Conservation (phyloP, 331 rosid genomes). For the Telfairia occidentalis region DNA sequence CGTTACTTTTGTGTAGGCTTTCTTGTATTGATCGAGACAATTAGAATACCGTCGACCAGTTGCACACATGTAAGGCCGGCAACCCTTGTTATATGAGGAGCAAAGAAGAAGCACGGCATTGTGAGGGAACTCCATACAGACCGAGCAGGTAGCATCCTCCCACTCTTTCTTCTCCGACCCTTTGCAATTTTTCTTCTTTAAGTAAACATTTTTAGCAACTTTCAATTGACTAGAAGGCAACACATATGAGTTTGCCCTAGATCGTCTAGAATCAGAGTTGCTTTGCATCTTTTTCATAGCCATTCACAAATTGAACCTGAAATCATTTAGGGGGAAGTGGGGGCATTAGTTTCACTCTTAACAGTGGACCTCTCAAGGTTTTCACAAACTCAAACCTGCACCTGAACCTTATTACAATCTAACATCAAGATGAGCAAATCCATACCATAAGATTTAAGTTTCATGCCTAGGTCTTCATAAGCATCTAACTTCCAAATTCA, state of each 20-base stretch:
- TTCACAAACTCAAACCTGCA: background rate
- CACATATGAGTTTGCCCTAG: conserved; percentile 24
- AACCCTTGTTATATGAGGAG: conserved; percentile 90
- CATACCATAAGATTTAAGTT: background rate
- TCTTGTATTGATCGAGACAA: conserved; percentile 91
- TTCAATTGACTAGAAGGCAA: conserved; percentile 31
- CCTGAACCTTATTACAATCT: background rate
- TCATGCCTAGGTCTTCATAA: background rate
- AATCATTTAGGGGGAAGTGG: conserved; percentile 2
- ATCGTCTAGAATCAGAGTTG: conserved; percentile 31
- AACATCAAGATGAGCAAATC: background rate
- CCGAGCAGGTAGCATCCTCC: conserved; percentile 76
- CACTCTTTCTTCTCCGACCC: conserved; percentile 62
- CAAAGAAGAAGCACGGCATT: conserved; percentile 95
- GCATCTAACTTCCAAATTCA: background rate
- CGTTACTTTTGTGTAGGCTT: conserved; percentile 58
- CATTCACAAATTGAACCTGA: conserved; percentile 40
- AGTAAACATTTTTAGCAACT: conserved; percentile 28
- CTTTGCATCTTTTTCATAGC: conserved; percentile 45
- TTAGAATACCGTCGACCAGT: conserved; percentile 81
- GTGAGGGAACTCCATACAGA: conserved; percentile 96
- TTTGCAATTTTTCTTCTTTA: conserved; percentile 37
- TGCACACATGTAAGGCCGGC: conserved; percentile 97
- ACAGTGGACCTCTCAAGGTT: background rate
- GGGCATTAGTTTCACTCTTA: background rate